Percentiles rank a stretch among this genome's conserved stretches.
Evolutionary conservation across 2,329 filamentous ascomycete genomes (phyloP).

Genomic region (Pestalotiopsis sp.): DNA sequence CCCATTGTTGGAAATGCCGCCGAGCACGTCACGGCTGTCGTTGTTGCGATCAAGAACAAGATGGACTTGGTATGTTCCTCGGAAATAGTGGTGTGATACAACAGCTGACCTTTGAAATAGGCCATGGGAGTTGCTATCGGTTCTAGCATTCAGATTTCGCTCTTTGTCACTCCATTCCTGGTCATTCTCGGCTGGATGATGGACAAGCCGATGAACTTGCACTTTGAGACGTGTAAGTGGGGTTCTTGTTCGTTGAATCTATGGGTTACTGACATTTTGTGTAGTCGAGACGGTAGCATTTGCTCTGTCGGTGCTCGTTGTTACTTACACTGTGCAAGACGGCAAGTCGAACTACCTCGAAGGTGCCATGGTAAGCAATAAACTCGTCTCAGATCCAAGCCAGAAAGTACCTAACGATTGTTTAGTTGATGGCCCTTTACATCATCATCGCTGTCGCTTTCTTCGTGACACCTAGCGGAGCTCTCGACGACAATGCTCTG

Average conservation of each 20-base stretch:
- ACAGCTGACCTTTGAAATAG: slow-evolving; percentile 22
- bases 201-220: slow-evolving; percentile 70
- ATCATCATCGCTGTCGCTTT: slow-evolving; percentile 62
- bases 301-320: slow-evolving; percentile 72
- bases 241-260: neutral
- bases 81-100: no score
- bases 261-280: slow-evolving; percentile 15
- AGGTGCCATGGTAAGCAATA: slow-evolving; percentile 64
- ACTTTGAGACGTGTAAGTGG: slow-evolving; percentile 68
- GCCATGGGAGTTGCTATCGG: slow-evolving; percentile 82
- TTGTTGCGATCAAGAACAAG: slow-evolving; percentile 77
- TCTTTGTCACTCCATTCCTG: slow-evolving; percentile 78
- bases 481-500: slow-evolving; percentile 38
- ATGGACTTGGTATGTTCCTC: slow-evolving; percentile 54
- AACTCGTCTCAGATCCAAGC: neutral
- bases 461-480: slow-evolving; percentile 53
- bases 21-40: slow-evolving; percentile 79
- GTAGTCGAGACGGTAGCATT: slow-evolving; percentile 74
- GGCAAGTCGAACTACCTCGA: slow-evolving; percentile 85
- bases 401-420: neutral
- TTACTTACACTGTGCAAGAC: slow-evolving; percentile 76
- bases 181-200: slow-evolving; percentile 80
- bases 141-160: slow-evolving; percentile 78
- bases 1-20: slow-evolving; percentile 80
- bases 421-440: slow-evolving; percentile 50